These are phyloP conservation scores for Suillus weaverae DNA, from an alignment of 768 basidiomycete genomes.

Conservation along the genomic window DNA sequence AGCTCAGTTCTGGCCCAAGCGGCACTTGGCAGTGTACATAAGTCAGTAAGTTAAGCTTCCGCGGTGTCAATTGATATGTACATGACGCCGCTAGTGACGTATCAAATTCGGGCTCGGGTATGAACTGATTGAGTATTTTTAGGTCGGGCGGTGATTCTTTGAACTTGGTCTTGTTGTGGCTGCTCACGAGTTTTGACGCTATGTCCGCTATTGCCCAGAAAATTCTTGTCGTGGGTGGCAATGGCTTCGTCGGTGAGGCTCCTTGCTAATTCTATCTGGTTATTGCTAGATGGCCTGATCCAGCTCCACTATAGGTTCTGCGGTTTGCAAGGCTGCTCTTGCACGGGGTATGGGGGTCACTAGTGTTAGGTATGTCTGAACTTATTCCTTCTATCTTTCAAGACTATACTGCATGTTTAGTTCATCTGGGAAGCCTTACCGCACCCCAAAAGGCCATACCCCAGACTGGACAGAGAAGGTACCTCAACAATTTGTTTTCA, in stretches of 20 bases:
- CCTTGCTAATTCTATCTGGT: background rate
- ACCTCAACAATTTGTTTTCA: slow-evolving; percentile 10
- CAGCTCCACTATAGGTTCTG: slow-evolving; percentile 63
- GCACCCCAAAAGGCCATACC: slow-evolving; percentile 82
- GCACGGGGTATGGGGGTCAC: slow-evolving; percentile 83
- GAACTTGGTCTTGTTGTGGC: background rate
- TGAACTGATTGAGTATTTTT: too few species aligned
- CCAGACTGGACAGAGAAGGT: slow-evolving; percentile 88
- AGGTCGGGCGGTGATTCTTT: background rate
- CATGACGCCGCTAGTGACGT: too few species aligned
- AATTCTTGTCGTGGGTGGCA: slow-evolving; percentile 92
- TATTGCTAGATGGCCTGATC: background rate
- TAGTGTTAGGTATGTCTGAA: slow-evolving; percentile 69
- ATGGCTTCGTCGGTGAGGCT: slow-evolving; percentile 87
- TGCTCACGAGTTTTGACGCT: background rate
- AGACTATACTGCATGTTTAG: slow-evolving; percentile 40
- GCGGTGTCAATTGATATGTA: too few species aligned
- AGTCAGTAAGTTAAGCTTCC: too few species aligned
- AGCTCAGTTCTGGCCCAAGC: too few species aligned
- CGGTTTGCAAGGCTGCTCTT: slow-evolving; percentile 87
- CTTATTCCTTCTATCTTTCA: background rate
- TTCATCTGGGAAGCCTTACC: slow-evolving; percentile 83
- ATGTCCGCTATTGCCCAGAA: slow-evolving; percentile 40
- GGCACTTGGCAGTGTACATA: too few species aligned
- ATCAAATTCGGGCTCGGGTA: too few species aligned